phyloP scores from a whole-genome alignment of 2,329 filamentous ascomycete species.

The Ophiocordyceps polyrhachis-furcata region DNA sequence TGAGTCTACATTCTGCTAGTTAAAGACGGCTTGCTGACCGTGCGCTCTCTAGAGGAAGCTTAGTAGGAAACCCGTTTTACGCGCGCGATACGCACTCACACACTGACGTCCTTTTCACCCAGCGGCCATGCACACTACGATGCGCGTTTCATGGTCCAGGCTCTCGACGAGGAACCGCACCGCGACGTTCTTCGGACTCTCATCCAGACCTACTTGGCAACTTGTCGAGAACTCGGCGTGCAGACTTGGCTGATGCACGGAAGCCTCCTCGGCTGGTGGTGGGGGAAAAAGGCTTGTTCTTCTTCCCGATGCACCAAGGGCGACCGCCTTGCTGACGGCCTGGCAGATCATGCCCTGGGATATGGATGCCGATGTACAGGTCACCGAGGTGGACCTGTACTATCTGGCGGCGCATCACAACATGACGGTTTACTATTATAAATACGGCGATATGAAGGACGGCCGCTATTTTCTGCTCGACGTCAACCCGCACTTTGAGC shows the following conservation, averaged over 20 bases:
- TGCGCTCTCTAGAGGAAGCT: not conserved
- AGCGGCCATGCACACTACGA: constrained; percentile 12
- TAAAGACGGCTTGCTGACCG: not conserved
- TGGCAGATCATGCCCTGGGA: constrained; percentile 55
- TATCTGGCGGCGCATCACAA: constrained; percentile 52
- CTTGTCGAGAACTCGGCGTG: constrained; percentile 43
- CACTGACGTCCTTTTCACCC: not conserved
- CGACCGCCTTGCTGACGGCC: not conserved
- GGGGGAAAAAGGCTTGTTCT: constrained; percentile 37
- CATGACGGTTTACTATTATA: constrained; percentile 27
- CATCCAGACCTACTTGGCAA: constrained; percentile 52
- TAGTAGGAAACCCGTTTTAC: not conserved
- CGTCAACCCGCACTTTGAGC: constrained; percentile 23
- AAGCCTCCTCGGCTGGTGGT: constrained; percentile 79
- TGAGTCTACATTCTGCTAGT: constrained; percentile 3
- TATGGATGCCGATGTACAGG: constrained; percentile 58
- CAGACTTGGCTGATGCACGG: constrained; percentile 75
- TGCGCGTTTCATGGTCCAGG: constrained; percentile 17
- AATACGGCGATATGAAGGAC: constrained; percentile 17
- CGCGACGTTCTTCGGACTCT: constrained; percentile 44
- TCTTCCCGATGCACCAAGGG: not conserved
- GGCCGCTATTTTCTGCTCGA: constrained; percentile 30
- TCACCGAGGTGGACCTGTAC: constrained; percentile 45
- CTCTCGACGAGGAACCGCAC: constrained; percentile 35
- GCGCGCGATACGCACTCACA: not conserved